These are phyloP conservation scores for Penicillium samsonianum DNA, from an alignment of 495 filamentous ascomycete species.

Conservation along the genomic window DNA sequence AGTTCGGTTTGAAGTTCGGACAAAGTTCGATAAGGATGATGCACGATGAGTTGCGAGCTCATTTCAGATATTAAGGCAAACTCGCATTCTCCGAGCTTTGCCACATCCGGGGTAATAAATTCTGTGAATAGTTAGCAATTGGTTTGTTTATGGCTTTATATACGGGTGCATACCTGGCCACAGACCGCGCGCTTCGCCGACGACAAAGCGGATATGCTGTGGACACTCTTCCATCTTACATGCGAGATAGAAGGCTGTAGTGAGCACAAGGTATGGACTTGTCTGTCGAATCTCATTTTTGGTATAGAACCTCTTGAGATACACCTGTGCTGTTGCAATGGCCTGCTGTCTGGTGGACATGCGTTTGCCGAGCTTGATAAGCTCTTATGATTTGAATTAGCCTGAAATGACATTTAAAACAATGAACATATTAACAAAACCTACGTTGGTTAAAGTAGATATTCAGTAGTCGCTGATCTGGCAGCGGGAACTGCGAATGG, in stretches of 20 bases:
- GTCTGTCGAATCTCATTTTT: slow-evolving; percentile 89
- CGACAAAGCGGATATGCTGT: slow-evolving; percentile 88
- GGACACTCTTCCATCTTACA: slow-evolving; percentile 99
- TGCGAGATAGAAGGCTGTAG: slow-evolving; percentile 90
- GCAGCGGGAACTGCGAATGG: slow-evolving; percentile 77
- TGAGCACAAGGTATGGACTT: slow-evolving; percentile 88
- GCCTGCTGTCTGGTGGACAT: slow-evolving; percentile 82
- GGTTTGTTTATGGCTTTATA: background rate
- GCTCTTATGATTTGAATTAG: slow-evolving; percentile 53
- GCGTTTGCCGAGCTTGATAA: slow-evolving; percentile 78
- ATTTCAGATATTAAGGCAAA: slow-evolving; percentile 95
- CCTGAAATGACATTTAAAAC: background rate
- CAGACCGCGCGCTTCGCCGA: slow-evolving; percentile 78
- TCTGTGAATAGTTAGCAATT: slow-evolving; percentile 51
- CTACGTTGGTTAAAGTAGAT: slow-evolving; percentile 91
- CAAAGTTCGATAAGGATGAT: slow-evolving; percentile 94
- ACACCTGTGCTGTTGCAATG: slow-evolving; percentile 92
- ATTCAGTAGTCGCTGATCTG: slow-evolving; percentile 77
- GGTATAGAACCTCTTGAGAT: slow-evolving; percentile 89
- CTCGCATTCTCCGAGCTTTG: slow-evolving; percentile 92
- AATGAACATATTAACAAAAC: background rate
- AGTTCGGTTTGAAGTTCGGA: slow-evolving; percentile 70
- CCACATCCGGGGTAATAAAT: slow-evolving; percentile 75
- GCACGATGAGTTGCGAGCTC: slow-evolving; percentile 89
- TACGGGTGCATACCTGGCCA: slow-evolving; percentile 68